Conservation (phyloP, 148 eudicot genomes). For the Spergularia marina region DNA sequence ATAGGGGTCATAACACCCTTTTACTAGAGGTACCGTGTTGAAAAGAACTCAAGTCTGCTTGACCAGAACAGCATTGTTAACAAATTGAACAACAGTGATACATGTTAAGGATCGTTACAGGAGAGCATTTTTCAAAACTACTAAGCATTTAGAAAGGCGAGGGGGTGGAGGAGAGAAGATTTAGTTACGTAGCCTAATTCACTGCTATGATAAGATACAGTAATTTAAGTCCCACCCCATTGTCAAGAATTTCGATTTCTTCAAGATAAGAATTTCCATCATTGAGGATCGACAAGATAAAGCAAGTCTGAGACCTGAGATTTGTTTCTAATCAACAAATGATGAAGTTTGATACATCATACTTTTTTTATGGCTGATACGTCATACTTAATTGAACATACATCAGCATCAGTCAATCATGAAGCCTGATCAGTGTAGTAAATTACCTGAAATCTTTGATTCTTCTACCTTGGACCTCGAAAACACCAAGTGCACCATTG, state of each 20-base stretch:
- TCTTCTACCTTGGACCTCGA: slow-evolving; percentile 97
- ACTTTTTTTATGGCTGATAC: background rate
- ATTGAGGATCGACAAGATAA: background rate
- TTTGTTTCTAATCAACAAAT: background rate
- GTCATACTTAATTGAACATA: background rate
- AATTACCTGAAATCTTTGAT: slow-evolving; percentile 88
- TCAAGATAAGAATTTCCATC: background rate
- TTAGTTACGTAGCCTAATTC: too few species aligned
- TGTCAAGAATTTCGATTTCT: too few species aligned
- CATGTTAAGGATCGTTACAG: too few species aligned
- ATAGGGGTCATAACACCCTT: background rate
- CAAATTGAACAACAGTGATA: too few species aligned
- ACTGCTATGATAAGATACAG: background rate
- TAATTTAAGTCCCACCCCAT: background rate
- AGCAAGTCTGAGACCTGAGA: background rate
- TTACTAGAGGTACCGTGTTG: background rate
- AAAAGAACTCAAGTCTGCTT: background rate
- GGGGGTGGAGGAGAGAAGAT: too few species aligned
- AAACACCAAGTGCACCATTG: slow-evolving; percentile 98
- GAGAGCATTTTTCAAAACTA: too few species aligned
- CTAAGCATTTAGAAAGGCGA: too few species aligned
- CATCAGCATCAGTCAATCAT: background rate
- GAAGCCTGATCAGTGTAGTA: slow-evolving; percentile 12
- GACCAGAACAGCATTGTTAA: too few species aligned
- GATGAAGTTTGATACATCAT: background rate